phyloP scores from a whole-genome alignment of 2,329 filamentous ascomycete genomes.

The Hypoxylon sp. region DNA sequence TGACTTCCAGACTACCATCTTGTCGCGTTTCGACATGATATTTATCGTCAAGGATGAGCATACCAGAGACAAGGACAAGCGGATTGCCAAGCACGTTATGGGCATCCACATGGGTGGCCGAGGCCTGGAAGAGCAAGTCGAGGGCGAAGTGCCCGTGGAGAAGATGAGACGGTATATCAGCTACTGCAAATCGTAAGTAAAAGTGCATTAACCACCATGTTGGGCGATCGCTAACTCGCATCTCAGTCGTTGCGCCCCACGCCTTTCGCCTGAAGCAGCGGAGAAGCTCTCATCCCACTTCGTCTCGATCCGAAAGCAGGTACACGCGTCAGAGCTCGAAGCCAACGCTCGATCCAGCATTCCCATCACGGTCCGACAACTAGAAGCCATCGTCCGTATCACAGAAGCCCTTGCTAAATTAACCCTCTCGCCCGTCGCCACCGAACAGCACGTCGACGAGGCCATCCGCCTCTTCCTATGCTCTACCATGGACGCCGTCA shows the following conservation, averaged over 20 bases:
- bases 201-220: background rate
- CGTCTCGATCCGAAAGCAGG: conserved; percentile 93
- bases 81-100: conserved; percentile 97
- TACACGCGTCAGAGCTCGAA: conserved; percentile 90
- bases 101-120: conserved; percentile 94
- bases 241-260: conserved; percentile 86
- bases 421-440: conserved; percentile 86
- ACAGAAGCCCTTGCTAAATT: conserved; percentile 96
- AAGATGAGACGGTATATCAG: conserved; percentile 98
- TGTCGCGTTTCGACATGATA: conserved; percentile 99
- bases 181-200: conserved; percentile 92
- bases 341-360: conserved; percentile 93
- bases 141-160: conserved; percentile 92
- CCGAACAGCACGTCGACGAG: conserved; percentile 94
- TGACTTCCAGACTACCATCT: conserved; percentile 97
- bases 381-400: conserved; percentile 97
- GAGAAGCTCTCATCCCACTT: conserved; percentile 98
- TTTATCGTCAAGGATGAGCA: conserved; percentile 99
- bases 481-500: conserved; percentile 97
- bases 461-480: conserved; percentile 97
- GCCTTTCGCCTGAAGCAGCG: conserved; percentile 89
- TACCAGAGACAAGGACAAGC: conserved; percentile 88
- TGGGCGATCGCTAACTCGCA: conserved; percentile 51
- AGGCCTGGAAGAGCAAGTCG: conserved; percentile 83
- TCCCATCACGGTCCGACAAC: conserved; percentile 95